A percentile compares a stretch with the other conserved stretches of the same genome.
phyloP scores from a whole-genome alignment of 345 rosid species.

The Melaleuca alternifolia region DNA sequence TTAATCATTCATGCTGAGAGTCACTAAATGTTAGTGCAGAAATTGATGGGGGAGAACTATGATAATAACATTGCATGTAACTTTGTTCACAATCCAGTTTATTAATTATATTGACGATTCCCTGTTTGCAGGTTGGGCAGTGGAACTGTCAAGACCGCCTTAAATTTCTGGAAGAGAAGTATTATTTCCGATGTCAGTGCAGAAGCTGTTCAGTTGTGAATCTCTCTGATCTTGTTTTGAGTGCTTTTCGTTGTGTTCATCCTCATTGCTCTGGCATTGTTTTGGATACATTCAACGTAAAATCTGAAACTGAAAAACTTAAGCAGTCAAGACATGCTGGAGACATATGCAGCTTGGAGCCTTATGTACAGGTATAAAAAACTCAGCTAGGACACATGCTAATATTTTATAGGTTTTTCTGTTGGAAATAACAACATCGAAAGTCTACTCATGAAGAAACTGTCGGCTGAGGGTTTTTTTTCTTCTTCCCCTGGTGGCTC shows the following conservation, averaged over 20 bases:
- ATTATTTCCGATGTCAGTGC: constrained; percentile 63
- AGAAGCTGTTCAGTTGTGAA: constrained; percentile 55
- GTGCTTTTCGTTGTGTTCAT: constrained; percentile 51
- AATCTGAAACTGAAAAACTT: constrained; percentile 29
- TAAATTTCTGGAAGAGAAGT: constrained; percentile 59
- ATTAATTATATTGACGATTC: neutral
- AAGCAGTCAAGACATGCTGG: constrained; percentile 7
- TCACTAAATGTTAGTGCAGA: neutral
- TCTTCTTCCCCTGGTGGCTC: neutral
- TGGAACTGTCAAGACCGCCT: constrained; percentile 60
- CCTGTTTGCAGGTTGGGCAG: constrained; percentile 24
- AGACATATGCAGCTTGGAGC: constrained; percentile 8
- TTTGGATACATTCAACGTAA: constrained; percentile 23
- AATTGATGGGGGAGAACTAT: neutral
- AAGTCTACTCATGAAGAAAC: neutral
- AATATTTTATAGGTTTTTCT: neutral
- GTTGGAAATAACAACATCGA: neutral
- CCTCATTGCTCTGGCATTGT: constrained; percentile 57
- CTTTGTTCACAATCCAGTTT: neutral
- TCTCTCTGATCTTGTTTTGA: constrained; percentile 55
- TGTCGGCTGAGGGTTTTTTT: neutral
- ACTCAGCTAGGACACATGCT: neutral
- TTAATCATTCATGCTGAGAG: neutral
- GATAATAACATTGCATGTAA: neutral
- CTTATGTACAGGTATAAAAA: constrained; percentile 29